Evolutionary conservation across 225 moss, liverwort and hornwort species (phyloP).

Genomic region (Polytrichum formosum): DNA sequence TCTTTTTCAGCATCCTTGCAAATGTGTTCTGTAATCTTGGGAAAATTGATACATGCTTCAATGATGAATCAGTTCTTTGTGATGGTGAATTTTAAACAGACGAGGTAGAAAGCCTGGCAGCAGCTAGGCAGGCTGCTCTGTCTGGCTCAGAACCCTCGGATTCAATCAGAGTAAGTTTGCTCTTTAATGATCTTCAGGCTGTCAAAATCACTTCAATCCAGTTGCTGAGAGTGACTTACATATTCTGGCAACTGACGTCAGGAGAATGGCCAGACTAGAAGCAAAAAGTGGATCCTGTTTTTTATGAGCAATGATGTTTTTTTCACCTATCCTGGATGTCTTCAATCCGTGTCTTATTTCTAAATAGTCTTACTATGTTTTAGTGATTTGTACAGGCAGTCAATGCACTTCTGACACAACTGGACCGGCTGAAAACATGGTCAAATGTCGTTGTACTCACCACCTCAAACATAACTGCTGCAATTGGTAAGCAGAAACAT

Average conservation of each 20-base stretch:
- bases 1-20: too few relatives aligned
- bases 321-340: too few relatives aligned
- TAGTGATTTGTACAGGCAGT: conserved; percentile 26
- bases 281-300: too few relatives aligned
- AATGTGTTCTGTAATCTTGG: too few relatives aligned
- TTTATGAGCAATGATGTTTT: too few relatives aligned
- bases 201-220: background rate
- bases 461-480: conserved; percentile 44
- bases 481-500: conserved; percentile 25
- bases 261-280: too few relatives aligned
- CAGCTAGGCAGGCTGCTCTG: conserved; percentile 45
- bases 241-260: too few relatives aligned
- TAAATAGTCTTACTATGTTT: background rate
- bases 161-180: conserved; percentile 30
- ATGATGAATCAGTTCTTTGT: background rate
- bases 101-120: conserved; percentile 48
- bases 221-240: too few relatives aligned
- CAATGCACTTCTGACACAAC: conserved; percentile 43
- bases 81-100: conserved; percentile 20
- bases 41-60: background rate
- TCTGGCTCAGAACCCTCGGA: conserved; percentile 48
- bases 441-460: conserved; percentile 41
- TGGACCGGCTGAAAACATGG: conserved; percentile 36
- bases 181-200: background rate
- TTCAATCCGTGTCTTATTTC: too few relatives aligned